Evolutionary conservation across 805 yeast species (phyloP), one percentile per base, ranked within the genome.

Genomic region (Barnettozyma botsteinii): DNA sequence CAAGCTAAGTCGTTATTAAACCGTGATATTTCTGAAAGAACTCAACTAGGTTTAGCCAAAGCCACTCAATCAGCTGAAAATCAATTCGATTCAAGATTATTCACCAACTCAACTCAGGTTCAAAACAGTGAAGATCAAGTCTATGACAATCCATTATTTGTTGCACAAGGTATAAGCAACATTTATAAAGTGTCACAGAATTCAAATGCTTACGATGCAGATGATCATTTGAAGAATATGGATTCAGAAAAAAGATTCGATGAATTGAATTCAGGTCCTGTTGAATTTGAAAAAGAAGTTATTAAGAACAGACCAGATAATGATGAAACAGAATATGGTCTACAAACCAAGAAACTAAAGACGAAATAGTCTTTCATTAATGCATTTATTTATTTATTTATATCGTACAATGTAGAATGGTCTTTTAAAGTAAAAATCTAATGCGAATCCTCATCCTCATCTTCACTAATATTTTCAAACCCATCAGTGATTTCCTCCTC

Each of bases 81-180:
- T 3, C 67, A 67, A 37, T 77, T 75, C 49, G 91, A 82, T 51
- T 67, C 85, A 1, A 65, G 85, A 23, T 55, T 82, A 25, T 80
- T 70, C 47, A 57, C 73, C 9, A 68, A 67, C 22, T 73, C 73
- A 2, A 60, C 74, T 2, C 66, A 66, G 28, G 53, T 65, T 1
- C 52, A 57, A 17, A 56, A 55, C 20, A 53, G 61, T 31, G 73
- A 67, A 21, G 79, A 71, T 37, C 77, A 72, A 49, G 60, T 77
- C 4, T 81, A 81, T 49, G 82, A 77, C 45, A 67, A 57, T 37
- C 79, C 86, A 1, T 56, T 82, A 20, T 81, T 80, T 28, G 72
- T 67, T 4, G 77, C 74, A 40, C 74, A 71, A 40, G 76, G 72
- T 5, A 59, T 76, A 7, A 66, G 67, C 33, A 68, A 64, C 37